A percentile compares a stretch with the other conserved stretches of the same genome.
phyloP scores from a whole-genome alignment of 2,329 filamentous ascomycete species.

The Ascochyta koolunga region DNA sequence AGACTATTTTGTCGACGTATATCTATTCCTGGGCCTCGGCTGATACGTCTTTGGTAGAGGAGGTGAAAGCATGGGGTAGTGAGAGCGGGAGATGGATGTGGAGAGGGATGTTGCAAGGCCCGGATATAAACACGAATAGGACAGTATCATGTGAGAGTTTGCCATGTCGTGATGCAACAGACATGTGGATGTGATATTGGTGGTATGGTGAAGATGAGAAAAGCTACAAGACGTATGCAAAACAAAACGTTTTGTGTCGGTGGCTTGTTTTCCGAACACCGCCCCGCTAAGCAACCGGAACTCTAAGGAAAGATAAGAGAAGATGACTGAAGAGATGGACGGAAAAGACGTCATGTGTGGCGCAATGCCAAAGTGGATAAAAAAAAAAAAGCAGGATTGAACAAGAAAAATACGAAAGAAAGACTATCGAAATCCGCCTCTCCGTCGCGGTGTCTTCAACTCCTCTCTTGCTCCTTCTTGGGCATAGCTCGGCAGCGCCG shows the following conservation, averaged over 20 bases:
- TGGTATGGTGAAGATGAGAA: not conserved
- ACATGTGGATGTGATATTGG: not conserved
- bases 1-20: no score
- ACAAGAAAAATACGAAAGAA: no score
- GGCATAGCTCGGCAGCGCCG: slow-evolving; percentile 24
- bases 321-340: not conserved
- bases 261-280: not conserved
- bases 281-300: not conserved
- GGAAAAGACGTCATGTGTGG: not conserved
- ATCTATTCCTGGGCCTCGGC: no score
- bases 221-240: not conserved
- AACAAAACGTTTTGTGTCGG: not conserved
- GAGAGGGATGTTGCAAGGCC: no score
- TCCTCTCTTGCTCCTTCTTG: slow-evolving; percentile 17
- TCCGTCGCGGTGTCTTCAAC: slow-evolving; percentile 28
- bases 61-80: no score
- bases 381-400: not conserved
- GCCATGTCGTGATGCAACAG: no score
- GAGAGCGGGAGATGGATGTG: no score
- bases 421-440: slow-evolving; percentile 21
- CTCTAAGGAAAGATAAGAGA: not conserved
- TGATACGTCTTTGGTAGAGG: no score
- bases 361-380: not conserved
- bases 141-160: no score
- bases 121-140: no score